phyloP scores from a whole-genome alignment of 176 grass and related monocot species.

The Alloteropsis semialata region DNA sequence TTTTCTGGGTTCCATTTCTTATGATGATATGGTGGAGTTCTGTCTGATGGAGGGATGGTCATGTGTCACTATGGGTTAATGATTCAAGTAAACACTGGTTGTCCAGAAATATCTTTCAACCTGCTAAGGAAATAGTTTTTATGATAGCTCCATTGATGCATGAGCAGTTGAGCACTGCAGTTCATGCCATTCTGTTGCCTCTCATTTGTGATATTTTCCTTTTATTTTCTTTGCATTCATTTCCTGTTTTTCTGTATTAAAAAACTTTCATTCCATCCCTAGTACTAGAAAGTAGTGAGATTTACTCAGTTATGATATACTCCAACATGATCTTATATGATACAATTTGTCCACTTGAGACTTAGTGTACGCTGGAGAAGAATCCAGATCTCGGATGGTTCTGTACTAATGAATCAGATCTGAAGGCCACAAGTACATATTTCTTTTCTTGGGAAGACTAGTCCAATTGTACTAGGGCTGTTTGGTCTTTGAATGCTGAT shows the following conservation, averaged over 20 bases:
- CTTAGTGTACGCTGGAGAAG: no score
- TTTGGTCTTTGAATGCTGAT: constrained; percentile 1
- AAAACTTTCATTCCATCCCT: neutral
- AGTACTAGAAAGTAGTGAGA: neutral
- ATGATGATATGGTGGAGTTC: neutral
- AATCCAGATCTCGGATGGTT: constrained; percentile 1
- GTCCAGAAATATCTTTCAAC: constrained; percentile 5
- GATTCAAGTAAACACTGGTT: neutral
- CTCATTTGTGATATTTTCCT: neutral
- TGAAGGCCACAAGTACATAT: neutral
- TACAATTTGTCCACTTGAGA: neutral
- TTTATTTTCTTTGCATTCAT: neutral
- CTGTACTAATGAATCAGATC: neutral
- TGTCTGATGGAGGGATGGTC: neutral
- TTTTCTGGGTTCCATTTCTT: neutral
- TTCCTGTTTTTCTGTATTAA: neutral
- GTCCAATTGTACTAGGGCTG: neutral
- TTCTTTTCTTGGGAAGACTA: neutral
- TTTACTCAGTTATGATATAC: neutral
- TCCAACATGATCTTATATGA: neutral
- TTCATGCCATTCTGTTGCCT: neutral
- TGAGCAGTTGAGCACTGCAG: neutral
- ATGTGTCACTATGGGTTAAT: neutral
- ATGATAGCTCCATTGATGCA: neutral
- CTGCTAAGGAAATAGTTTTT: neutral